phyloP scores from a whole-genome alignment of 495 filamentous ascomycete species.

The Hyaloscypha bicolor region DNA sequence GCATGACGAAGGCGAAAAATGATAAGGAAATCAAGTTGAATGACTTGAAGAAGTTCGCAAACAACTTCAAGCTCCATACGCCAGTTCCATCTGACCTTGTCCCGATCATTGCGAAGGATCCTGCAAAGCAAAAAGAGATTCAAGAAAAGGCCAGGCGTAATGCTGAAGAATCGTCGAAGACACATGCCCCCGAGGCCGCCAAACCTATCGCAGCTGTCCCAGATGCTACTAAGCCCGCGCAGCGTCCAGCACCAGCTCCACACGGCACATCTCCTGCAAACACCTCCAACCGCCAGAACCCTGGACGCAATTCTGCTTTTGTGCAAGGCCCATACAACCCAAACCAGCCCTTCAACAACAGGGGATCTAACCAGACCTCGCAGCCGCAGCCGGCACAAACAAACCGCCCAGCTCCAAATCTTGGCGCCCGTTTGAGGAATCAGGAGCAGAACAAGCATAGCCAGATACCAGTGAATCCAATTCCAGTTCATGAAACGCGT shows the following conservation, averaged over 20 bases:
- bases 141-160: conserved; percentile 79
- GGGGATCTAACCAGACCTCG: conserved; percentile 18
- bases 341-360: conserved; percentile 16
- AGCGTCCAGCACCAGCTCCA: conserved; percentile 30
- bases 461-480: conserved; percentile 23
- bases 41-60: conserved; percentile 92
- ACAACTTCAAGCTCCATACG: conserved; percentile 89
- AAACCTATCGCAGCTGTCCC: conserved; percentile 33
- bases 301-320: conserved; percentile 24
- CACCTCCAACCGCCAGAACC: conserved; percentile 28
- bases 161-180: conserved; percentile 59
- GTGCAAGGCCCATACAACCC: conserved; percentile 22
- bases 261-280: conserved; percentile 27
- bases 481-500: conserved; percentile 42
- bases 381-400: conserved; percentile 24
- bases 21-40: conserved; percentile 90
- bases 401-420: conserved; percentile 35
- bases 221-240: conserved; percentile 28
- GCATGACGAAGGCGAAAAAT: conserved; percentile 70
- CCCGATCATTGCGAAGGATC: conserved; percentile 94
- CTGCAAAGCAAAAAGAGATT: conserved; percentile 87
- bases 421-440: conserved; percentile 47
- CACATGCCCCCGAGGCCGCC: conserved; percentile 25
- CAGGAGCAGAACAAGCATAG: conserved; percentile 41
- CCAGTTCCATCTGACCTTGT: conserved; percentile 91